These are phyloP conservation scores for Picochlorum sp. DNA, from an alignment of 139 green algal genomes.

Conservation along the genomic window DNA sequence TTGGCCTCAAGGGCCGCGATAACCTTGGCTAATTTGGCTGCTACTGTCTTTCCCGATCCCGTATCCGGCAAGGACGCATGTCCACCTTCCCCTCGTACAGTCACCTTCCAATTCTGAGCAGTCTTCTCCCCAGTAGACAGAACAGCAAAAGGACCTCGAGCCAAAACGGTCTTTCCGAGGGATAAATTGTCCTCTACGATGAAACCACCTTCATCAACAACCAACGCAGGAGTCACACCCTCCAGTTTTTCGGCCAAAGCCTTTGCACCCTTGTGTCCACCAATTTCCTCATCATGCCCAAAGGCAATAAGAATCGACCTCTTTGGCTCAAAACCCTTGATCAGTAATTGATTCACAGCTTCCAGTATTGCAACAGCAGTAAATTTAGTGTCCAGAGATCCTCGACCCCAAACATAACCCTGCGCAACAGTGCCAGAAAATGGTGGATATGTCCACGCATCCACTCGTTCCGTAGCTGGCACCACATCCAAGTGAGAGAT, in stretches of 20 bases:
- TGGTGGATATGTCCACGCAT: conserved; percentile 51
- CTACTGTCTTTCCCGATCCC: conserved; percentile 29
- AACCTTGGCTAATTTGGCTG: conserved; percentile 32
- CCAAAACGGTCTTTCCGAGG: background rate
- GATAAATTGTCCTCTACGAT: conserved; percentile 35
- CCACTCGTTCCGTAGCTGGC: conserved; percentile 21
- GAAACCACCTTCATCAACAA: conserved; percentile 62
- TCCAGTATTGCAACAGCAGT: conserved; percentile 51
- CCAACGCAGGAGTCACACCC: conserved; percentile 31
- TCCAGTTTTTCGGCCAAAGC: conserved; percentile 36
- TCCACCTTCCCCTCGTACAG: conserved; percentile 38
- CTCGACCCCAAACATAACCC: conserved; percentile 60
- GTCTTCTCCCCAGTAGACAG: conserved; percentile 61
- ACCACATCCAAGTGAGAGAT: conserved; percentile 72
- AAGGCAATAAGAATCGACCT: conserved; percentile 59
- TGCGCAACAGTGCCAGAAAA: conserved; percentile 46
- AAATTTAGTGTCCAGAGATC: conserved; percentile 61
- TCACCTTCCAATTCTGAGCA: conserved; percentile 15
- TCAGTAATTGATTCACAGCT: conserved; percentile 43
- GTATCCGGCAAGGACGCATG: conserved; percentile 55
- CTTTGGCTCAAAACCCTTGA: conserved; percentile 19
- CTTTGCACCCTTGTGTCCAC: conserved; percentile 37
- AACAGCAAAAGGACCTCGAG: conserved; percentile 38
- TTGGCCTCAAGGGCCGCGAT: conserved; percentile 17
- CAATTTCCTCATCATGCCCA: conserved; percentile 74